These are phyloP conservation scores for Whalleya microplaca DNA, from an alignment of 2,329 filamentous ascomycete genomes.

Conservation along the genomic window DNA sequence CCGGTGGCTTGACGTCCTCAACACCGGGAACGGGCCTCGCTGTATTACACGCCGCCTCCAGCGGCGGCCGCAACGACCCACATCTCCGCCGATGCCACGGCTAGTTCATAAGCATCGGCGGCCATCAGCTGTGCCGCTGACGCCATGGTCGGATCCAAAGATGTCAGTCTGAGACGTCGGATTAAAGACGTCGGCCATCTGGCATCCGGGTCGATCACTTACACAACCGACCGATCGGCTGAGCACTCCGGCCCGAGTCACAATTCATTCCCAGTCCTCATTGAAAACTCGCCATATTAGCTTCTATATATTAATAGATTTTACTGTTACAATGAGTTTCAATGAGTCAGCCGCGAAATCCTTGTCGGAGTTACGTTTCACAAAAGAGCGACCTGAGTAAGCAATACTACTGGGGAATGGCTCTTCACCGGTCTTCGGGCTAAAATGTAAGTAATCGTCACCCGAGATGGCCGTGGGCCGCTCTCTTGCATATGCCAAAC, in stretches of 20 bases:
- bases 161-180: no score
- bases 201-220: background rate
- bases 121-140: no score
- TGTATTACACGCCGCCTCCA: background rate
- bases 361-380: background rate
- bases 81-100: background rate
- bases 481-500: background rate
- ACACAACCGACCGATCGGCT: background rate
- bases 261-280: background rate
- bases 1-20: background rate
- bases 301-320: background rate
- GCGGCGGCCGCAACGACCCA: background rate
- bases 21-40: background rate
- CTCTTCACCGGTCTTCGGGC: background rate
- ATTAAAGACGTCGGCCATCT: no score
- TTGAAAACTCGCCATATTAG: background rate
- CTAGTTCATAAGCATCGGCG: no score
- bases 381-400: background rate
- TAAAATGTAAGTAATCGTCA: background rate
- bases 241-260: background rate
- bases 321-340: background rate
- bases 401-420: background rate
- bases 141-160: no score
- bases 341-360: background rate
- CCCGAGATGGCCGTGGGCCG: background rate